phyloP scores from a whole-genome alignment of 1,284 basidiomycete genomes.

The Takashimella koratensis region DNA sequence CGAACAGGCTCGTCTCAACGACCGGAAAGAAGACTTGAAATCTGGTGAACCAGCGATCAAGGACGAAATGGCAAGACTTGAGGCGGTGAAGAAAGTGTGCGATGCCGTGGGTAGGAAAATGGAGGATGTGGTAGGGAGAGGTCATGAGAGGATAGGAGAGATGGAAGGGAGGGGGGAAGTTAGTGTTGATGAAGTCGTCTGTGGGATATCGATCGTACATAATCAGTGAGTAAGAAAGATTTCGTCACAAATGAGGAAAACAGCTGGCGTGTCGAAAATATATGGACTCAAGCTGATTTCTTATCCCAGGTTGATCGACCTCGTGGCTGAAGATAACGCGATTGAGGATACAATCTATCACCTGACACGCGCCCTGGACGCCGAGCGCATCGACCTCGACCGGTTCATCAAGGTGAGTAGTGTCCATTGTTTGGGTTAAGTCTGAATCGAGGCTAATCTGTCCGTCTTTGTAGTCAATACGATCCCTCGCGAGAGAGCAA shows the following conservation, averaged over 20 bases:
- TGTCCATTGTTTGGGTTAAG: conserved; percentile 8
- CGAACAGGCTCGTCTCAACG: conserved; percentile 70
- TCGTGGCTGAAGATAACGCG: conserved; percentile 97
- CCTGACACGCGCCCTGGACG: conserved; percentile 86
- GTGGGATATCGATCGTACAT: conserved; percentile 89
- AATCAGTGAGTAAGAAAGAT: conserved; percentile 75
- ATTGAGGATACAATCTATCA: conserved; percentile 99
- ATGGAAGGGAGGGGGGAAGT: conserved; percentile 59
- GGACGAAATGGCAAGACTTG: conserved; percentile 92
- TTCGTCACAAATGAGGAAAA: no score
- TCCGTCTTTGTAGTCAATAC: conserved; percentile 61
- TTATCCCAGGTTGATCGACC: conserved; percentile 79
- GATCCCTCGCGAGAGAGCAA: conserved; percentile 86
- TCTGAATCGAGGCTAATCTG: conserved; percentile 5
- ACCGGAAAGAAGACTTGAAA: conserved; percentile 76
- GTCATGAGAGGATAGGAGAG: conserved; percentile 65
- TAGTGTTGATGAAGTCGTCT: conserved; percentile 84
- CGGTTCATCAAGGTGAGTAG: conserved; percentile 71
- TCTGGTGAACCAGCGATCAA: conserved; percentile 86
- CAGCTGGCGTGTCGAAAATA: not conserved
- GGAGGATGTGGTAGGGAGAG: conserved; percentile 59
- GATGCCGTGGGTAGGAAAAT: conserved; percentile 67
- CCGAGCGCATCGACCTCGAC: conserved; percentile 87
- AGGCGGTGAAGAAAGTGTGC: conserved; percentile 93
- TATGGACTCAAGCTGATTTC: no score